A percentile compares a stretch with the other conserved stretches of the same genome.
phyloP scores from a whole-genome alignment of 2,329 filamentous ascomycete genomes.

The Hyphodiscus sp. region DNA sequence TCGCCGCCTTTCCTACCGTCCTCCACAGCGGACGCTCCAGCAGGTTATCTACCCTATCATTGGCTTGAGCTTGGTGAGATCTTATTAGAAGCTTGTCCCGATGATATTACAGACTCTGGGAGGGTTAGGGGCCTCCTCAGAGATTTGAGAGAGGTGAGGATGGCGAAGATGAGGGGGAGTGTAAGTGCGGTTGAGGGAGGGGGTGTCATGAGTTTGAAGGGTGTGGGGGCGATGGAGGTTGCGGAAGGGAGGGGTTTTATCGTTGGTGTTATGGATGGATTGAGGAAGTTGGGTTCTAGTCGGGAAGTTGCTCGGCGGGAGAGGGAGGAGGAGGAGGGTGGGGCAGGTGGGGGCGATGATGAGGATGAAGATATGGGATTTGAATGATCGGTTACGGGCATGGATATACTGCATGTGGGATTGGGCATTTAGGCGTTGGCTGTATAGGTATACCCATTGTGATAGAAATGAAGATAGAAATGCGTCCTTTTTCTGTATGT shows the following conservation, averaged over 20 bases:
- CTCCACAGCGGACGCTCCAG: conserved; percentile 62
- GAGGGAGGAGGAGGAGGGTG: conserved; percentile 59
- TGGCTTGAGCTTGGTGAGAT: conserved; percentile 91
- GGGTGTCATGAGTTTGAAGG: conserved; percentile 61
- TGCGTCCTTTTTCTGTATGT: too few species aligned
- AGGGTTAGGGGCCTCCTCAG: conserved; percentile 68
- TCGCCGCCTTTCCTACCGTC: conserved; percentile 74
- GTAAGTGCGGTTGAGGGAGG: conserved; percentile 68
- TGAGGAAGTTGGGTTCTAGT: conserved; percentile 76
- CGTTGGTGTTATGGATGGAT: conserved; percentile 76
- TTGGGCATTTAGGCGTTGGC: neutral
- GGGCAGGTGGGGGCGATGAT: conserved; percentile 48
- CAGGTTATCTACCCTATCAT: conserved; percentile 78
- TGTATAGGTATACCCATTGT: too few species aligned
- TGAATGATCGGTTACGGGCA: conserved; percentile 7
- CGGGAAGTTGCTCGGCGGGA: conserved; percentile 73
- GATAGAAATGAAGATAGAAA: too few species aligned
- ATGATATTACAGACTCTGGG: conserved; percentile 72
- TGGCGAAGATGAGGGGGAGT: conserved; percentile 79
- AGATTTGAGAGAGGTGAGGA: conserved; percentile 79
- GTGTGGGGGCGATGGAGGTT: conserved; percentile 89
- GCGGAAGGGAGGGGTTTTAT: conserved; percentile 82
- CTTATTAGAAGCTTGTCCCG: conserved; percentile 74
- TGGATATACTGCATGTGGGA: neutral
- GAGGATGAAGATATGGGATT: conserved; percentile 45